phyloP scores from a whole-genome alignment of 2,329 filamentous ascomycete species.

The Claviceps sp. region DNA sequence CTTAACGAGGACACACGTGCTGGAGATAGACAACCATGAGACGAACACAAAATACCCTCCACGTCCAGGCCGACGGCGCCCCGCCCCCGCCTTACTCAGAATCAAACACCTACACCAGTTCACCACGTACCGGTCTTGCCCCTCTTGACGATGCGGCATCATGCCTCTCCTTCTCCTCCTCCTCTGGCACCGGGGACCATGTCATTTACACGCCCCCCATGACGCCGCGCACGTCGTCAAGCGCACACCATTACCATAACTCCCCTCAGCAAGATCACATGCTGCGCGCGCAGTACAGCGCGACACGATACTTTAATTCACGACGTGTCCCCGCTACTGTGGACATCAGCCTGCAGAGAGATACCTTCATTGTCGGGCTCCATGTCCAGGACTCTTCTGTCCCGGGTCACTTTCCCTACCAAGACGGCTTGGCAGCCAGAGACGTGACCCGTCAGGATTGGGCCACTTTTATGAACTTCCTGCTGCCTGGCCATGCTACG shows the following conservation, averaged over 20 bases:
- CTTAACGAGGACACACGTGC: too few relatives aligned
- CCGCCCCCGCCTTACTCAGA: conserved; percentile 38
- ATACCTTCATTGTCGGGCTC: conserved; percentile 21
- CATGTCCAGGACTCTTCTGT: conserved; percentile 20
- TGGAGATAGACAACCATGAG: conserved; percentile 5
- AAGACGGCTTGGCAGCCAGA: conserved; percentile 21
- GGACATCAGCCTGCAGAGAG: conserved; percentile 3
- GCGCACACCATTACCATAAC: neutral
- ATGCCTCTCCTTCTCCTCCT: conserved; percentile 21
- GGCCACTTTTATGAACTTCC: conserved; percentile 44
- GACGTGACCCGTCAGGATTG: conserved; percentile 41
- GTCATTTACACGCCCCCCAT: conserved; percentile 37
- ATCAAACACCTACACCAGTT: conserved; percentile 38
- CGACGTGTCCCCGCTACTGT: conserved; percentile 20
- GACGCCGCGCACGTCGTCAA: conserved; percentile 25
- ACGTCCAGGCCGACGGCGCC: conserved; percentile 7
- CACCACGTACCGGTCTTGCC: conserved; percentile 14
- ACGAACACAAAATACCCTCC: conserved; percentile 8
- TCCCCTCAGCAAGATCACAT: neutral
- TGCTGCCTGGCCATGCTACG: conserved; percentile 35
- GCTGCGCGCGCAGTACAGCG: conserved; percentile 4
- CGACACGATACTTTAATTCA: conserved; percentile 30
- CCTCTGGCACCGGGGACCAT: conserved; percentile 21
- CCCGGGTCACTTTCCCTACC: conserved; percentile 32
- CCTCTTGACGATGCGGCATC: conserved; percentile 22